Conservation (phyloP, 1,284 basidiomycete species). For the Clitocybe nebularis region DNA sequence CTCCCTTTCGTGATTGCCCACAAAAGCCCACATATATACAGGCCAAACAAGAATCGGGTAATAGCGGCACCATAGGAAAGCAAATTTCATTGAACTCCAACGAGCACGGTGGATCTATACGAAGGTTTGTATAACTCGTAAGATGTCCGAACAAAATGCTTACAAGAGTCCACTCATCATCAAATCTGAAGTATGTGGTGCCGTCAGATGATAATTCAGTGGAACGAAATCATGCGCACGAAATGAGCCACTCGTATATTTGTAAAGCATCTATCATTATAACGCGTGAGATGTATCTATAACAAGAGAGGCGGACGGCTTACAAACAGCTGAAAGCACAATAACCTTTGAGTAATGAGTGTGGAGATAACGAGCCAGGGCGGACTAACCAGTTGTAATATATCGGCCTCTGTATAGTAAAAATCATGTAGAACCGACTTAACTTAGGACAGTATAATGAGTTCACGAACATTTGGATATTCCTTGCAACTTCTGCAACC, state of each 20-base stretch:
- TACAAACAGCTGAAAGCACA: constrained; percentile 7
- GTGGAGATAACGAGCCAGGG: not conserved
- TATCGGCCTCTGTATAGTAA: constrained; percentile 10
- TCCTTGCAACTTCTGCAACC: constrained; percentile 4
- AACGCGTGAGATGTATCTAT: not conserved
- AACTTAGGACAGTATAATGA: not conserved
- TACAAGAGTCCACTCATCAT: constrained; percentile 13
- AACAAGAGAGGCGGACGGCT: not conserved
- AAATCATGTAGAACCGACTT: too few relatives aligned
- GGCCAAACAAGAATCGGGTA: constrained; percentile 14
- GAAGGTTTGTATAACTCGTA: too few relatives aligned
- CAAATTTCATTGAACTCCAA: constrained; percentile 11
- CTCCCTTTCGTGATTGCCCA: constrained; percentile 10
- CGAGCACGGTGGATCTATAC: constrained; percentile 9
- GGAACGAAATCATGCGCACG: constrained; percentile 6
- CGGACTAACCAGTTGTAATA: constrained; percentile 7
- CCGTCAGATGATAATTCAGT: too few relatives aligned
- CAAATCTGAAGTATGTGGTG: constrained; percentile 4
- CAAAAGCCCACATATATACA: constrained; percentile 12
- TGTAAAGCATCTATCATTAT: constrained; percentile 9
- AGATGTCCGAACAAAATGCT: not conserved
- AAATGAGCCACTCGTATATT: constrained; percentile 13
- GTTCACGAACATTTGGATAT: constrained; percentile 9
- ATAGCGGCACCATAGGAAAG: constrained; percentile 14
- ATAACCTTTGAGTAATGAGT: not conserved